A percentile compares a stretch with the other conserved stretches of the same genome.
These are phyloP conservation scores for Yueomyces sp. DNA, from an alignment of 1,139 yeast genomes.

Conservation along the genomic window DNA sequence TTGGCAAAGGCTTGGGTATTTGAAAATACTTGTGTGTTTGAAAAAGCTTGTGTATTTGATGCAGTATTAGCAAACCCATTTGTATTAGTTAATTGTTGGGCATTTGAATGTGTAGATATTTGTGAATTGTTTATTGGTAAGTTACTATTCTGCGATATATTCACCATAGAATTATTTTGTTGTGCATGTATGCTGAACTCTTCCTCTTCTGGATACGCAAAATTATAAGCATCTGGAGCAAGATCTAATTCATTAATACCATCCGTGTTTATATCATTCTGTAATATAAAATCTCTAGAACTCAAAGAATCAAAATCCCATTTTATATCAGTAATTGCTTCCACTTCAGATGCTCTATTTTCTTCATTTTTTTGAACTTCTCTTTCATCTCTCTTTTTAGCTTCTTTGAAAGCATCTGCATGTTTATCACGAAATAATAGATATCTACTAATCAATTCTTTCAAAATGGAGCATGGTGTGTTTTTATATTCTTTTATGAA, in stretches of 20 bases:
- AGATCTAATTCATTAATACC: conserved; percentile 27
- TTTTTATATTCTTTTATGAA: conserved; percentile 53
- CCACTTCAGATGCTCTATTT: conserved; percentile 27
- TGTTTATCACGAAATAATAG: conserved; percentile 63
- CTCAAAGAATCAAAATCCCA: conserved; percentile 82
- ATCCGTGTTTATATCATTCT: conserved; percentile 45
- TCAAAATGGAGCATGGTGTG: conserved; percentile 46
- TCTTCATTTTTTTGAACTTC: conserved; percentile 24
- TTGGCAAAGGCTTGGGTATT: conserved; percentile 2
- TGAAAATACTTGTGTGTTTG: not conserved
- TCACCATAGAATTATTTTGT: not conserved
- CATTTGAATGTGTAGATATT: conserved; percentile 10
- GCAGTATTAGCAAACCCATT: not conserved
- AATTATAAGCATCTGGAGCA: conserved; percentile 10
- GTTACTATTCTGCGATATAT: too few relatives aligned
- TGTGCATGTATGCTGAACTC: conserved; percentile 15
- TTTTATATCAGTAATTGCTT: conserved; percentile 46
- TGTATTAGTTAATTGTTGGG: not conserved
- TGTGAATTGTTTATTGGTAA: not conserved
- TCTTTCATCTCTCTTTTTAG: conserved; percentile 13
- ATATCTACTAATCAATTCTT: conserved; percentile 73
- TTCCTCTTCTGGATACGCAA: conserved; percentile 29
- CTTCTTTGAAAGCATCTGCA: conserved; percentile 23
- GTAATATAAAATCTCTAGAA: conserved; percentile 58
- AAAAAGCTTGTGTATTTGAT: not conserved